Evolutionary conservation across 805 yeast species (phyloP).

Genomic region (Candida sanyiensis): DNA sequence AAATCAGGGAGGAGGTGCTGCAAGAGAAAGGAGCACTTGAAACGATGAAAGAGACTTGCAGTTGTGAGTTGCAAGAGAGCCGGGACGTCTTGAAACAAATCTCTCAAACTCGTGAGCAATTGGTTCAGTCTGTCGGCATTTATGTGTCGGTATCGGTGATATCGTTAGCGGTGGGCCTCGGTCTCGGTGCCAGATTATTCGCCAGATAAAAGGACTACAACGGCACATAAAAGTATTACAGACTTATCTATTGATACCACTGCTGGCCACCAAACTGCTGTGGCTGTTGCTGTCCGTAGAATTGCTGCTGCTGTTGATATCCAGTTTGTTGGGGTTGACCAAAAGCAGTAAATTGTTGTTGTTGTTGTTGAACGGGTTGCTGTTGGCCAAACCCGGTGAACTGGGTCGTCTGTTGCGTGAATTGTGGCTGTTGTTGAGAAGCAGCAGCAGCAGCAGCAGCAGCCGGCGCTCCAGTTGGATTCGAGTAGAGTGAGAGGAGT

Average conservation of each 20-base stretch:
- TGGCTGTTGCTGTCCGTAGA: slow-evolving; percentile 6
- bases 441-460: slow-evolving; percentile 37
- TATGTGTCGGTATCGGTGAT: no score
- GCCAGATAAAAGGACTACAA: no score
- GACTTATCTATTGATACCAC: slow-evolving; percentile 6
- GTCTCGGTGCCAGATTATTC: no score
- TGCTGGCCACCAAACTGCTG: slow-evolving; percentile 8
- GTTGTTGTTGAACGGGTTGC: slow-evolving; percentile 2
- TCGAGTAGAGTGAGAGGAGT: slow-evolving; percentile 28
- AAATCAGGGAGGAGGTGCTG: no score
- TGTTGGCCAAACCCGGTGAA: slow-evolving; percentile 1
- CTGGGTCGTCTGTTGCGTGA: slow-evolving; percentile 6
- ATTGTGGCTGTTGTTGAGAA: slow-evolving; percentile 29
- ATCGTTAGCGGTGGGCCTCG: no score
- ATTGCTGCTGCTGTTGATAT: slow-evolving; percentile 7
- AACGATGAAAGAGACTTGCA: no score
- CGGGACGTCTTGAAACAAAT: no score
- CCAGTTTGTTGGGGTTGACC: neutral
- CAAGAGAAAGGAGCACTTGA: no score
- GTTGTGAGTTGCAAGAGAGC: no score
- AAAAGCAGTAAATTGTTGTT: slow-evolving; percentile 1
- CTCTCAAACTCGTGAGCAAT: no score
- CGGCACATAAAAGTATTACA: neutral
- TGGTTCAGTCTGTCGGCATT: no score
- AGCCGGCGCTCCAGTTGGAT: slow-evolving; percentile 18